Evolutionary conservation across 805 yeast genomes (phyloP).

Genomic region (Ogataea zsoltii): DNA sequence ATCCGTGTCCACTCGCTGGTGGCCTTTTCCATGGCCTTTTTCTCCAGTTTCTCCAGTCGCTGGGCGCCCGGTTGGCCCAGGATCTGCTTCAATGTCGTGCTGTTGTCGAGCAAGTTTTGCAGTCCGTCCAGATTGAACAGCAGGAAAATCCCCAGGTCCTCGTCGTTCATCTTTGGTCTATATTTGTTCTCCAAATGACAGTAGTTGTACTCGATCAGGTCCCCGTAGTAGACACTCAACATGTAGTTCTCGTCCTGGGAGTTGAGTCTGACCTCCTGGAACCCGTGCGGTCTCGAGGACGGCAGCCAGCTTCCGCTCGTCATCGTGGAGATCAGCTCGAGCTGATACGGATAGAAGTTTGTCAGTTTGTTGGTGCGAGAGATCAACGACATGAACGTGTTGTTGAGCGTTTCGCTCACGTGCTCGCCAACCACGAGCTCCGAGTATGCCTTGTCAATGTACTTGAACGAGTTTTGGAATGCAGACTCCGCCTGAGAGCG

Average conservation of each 20-base stretch:
- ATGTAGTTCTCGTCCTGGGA: slow-evolving; percentile 49
- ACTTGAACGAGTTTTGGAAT: slow-evolving; percentile 57
- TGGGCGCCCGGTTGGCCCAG: slow-evolving; percentile 61
- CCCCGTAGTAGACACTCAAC: slow-evolving; percentile 69
- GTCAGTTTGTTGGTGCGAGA: slow-evolving; percentile 65
- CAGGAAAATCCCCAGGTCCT: slow-evolving; percentile 66
- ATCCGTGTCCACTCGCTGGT: slow-evolving; percentile 78
- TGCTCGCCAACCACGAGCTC: slow-evolving; percentile 61
- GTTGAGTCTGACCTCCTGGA: slow-evolving; percentile 49
- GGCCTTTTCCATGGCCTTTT: slow-evolving; percentile 70
- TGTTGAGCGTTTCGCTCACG: slow-evolving; percentile 28
- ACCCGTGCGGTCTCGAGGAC: slow-evolving; percentile 65
- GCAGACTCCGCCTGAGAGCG: slow-evolving; percentile 32
- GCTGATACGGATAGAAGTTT: slow-evolving; percentile 57
- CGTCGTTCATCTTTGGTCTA: slow-evolving; percentile 42
- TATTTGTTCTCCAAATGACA: slow-evolving; percentile 64
- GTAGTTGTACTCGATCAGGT: slow-evolving; percentile 73
- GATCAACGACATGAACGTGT: slow-evolving; percentile 60
- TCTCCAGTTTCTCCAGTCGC: slow-evolving; percentile 67
- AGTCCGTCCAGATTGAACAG: slow-evolving; percentile 70
- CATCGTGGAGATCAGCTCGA: slow-evolving; percentile 48
- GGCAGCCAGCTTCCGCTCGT: slow-evolving; percentile 77
- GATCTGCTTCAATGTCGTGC: slow-evolving; percentile 43
- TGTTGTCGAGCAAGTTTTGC: slow-evolving; percentile 70
- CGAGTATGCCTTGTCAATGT: slow-evolving; percentile 50